These are phyloP conservation scores for Cutaneotrichosporon mucoides DNA, from an alignment of 1,284 basidiomycete species.

Conservation along the genomic window DNA sequence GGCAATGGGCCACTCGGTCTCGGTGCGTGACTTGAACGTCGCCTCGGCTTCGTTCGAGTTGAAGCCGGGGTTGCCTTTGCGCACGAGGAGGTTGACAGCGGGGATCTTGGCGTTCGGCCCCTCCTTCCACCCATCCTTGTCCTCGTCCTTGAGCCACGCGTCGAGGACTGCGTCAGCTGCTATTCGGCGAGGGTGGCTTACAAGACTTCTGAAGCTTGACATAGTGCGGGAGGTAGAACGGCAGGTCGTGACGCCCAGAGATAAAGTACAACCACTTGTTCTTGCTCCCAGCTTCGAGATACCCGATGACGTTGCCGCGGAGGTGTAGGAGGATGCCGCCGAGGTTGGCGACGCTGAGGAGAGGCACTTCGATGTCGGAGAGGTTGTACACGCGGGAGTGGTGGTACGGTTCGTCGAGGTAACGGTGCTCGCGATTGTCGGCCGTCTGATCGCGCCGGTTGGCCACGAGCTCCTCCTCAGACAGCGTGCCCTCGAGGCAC, in stretches of 20 bases:
- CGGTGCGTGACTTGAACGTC: slow-evolving; percentile 26
- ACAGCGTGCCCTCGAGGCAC: slow-evolving; percentile 29
- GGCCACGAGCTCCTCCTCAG: slow-evolving; percentile 29
- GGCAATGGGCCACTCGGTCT: slow-evolving; percentile 37
- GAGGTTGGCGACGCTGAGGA: slow-evolving; percentile 42
- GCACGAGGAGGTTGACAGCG: slow-evolving; percentile 34
- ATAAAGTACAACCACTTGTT: slow-evolving; percentile 46
- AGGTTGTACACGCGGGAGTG: slow-evolving; percentile 34
- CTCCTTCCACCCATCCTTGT: slow-evolving; percentile 30
- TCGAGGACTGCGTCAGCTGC: slow-evolving; percentile 31
- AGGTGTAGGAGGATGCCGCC: slow-evolving; percentile 42
- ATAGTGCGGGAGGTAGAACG: slow-evolving; percentile 40
- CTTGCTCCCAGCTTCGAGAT: slow-evolving; percentile 33
- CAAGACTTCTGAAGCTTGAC: slow-evolving; percentile 36
- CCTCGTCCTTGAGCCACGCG: slow-evolving; percentile 34
- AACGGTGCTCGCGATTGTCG: slow-evolving; percentile 27
- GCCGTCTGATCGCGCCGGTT: slow-evolving; percentile 35
- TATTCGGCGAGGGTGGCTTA: too few species aligned
- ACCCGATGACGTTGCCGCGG: slow-evolving; percentile 42
- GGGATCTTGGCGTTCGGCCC: slow-evolving; percentile 36
- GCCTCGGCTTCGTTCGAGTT: slow-evolving; percentile 39
- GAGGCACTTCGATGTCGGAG: slow-evolving; percentile 36
- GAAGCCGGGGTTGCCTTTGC: slow-evolving; percentile 42
- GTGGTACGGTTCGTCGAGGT: slow-evolving; percentile 39
- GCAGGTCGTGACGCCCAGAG: slow-evolving; percentile 42